These are phyloP conservation scores for Mycena crocata DNA, from an alignment of 768 basidiomycete species.

Conservation along the genomic window DNA sequence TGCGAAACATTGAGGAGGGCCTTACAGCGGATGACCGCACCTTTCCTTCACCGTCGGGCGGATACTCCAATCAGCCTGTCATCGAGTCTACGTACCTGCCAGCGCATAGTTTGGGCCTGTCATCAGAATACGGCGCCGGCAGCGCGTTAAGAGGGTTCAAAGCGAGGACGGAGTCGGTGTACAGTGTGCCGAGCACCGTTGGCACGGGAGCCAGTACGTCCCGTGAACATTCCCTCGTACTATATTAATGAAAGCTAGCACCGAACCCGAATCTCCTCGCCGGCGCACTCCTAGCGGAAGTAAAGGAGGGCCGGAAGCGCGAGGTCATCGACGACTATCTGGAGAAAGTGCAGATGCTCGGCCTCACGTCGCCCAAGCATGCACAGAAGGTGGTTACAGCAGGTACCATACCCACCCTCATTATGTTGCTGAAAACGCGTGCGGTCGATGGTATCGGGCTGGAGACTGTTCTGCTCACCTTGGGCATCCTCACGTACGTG, in stretches of 20 bases:
- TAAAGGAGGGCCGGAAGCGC: conserved; percentile 35
- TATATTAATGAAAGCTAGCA: conserved; percentile 7
- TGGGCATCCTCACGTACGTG: conserved; percentile 40
- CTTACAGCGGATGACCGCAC: background rate
- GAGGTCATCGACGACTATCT: conserved; percentile 38
- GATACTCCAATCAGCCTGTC: background rate
- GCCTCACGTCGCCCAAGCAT: conserved; percentile 37
- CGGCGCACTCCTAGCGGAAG: conserved; percentile 40
- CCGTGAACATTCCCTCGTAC: background rate
- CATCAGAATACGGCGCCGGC: conserved; percentile 14
- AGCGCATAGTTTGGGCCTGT: conserved; percentile 11
- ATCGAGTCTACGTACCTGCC: background rate
- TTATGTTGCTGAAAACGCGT: conserved; percentile 38
- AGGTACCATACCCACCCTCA: conserved; percentile 37
- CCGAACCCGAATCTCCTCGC: conserved; percentile 38
- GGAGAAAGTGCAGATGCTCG: conserved; percentile 34
- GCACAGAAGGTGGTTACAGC: conserved; percentile 42
- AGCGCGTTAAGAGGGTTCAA: background rate
- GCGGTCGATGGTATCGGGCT: conserved; percentile 39
- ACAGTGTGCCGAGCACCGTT: conserved; percentile 22
- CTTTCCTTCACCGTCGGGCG: conserved; percentile 8
- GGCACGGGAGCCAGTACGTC: conserved; percentile 13
- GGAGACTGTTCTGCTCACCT: conserved; percentile 36
- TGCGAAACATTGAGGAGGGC: conserved; percentile 21
- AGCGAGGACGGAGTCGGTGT: conserved; percentile 26